Conservation (phyloP, 495 filamentous ascomycete genomes). For the Penicillium odoratum region DNA sequence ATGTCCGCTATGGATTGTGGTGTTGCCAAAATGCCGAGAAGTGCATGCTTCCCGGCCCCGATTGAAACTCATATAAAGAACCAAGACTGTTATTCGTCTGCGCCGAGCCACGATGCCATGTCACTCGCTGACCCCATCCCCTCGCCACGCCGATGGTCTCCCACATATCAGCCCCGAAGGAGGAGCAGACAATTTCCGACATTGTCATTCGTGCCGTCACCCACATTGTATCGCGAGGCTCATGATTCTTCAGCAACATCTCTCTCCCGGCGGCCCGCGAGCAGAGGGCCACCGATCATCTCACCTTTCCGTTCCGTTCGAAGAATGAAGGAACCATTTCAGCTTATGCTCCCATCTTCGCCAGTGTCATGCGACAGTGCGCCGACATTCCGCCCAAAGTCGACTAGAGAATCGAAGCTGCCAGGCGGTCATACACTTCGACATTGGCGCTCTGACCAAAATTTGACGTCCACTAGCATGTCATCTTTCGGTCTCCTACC, state of each 20-base stretch:
- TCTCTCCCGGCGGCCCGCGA: conserved; percentile 27
- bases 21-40: conserved; percentile 19
- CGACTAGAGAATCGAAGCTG: conserved; percentile 16
- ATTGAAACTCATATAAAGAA: conserved; percentile 29
- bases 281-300: conserved; percentile 30
- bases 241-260: conserved; percentile 34
- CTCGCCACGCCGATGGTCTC: conserved; percentile 33
- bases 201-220: conserved; percentile 30
- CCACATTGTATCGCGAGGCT: conserved; percentile 18
- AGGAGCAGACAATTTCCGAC: conserved; percentile 30
- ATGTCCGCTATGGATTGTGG: conserved; percentile 31
- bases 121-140: conserved; percentile 21
- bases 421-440: conserved; percentile 32
- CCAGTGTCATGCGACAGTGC: conserved; percentile 31
- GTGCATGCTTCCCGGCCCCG: conserved; percentile 23
- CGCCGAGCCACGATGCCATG: conserved; percentile 27
- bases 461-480: conserved; percentile 33
- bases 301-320: conserved; percentile 50
- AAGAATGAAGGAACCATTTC: conserved; percentile 49
- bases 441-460: conserved; percentile 47
- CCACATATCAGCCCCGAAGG: conserved; percentile 30
- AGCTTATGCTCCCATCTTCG: conserved; percentile 40
- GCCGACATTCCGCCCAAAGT: conserved; percentile 18
- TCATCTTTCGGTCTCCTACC: conserved; percentile 44
- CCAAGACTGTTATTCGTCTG: conserved; percentile 23